Evolutionary conservation across 371 early-diverging fungal genomes (phyloP).

Genomic region (Umbelopsis sp.): DNA sequence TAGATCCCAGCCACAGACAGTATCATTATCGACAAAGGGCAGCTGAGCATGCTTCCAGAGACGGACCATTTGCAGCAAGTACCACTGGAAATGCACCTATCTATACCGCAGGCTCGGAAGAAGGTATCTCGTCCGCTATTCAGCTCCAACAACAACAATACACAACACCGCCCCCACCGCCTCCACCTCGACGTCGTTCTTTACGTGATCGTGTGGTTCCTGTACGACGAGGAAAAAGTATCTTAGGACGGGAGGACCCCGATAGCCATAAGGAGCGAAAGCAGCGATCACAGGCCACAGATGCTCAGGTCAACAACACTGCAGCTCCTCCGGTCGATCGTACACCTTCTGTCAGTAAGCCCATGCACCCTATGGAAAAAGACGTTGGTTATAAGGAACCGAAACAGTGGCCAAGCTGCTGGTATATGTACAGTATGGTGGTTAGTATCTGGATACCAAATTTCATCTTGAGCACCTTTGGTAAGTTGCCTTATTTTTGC

Average conservation of each 20-base stretch:
- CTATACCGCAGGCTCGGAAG: constrained; percentile 16
- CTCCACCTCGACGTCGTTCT: constrained; percentile 2
- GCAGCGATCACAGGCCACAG: neutral
- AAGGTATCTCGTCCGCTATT: neutral
- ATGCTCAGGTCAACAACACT: neutral
- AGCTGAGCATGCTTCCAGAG: constrained; percentile 16
- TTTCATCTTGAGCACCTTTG: constrained; percentile 35
- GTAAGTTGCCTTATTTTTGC: constrained; percentile 27
- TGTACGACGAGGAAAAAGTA: constrained; percentile 19
- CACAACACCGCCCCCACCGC: neutral
- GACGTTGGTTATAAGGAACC: neutral
- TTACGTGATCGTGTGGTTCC: constrained; percentile 9
- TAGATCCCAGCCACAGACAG: constrained; percentile 9
- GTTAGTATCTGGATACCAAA: constrained; percentile 59
- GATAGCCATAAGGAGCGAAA: constrained; percentile 2
- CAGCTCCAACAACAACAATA: neutral
- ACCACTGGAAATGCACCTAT: constrained; percentile 14
- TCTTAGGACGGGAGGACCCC: constrained; percentile 17
- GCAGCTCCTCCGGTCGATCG: neutral
- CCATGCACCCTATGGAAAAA: neutral
- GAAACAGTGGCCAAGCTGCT: constrained; percentile 2
- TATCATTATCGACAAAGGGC: constrained; percentile 18
- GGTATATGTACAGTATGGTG: constrained; percentile 39
- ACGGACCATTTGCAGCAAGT: constrained; percentile 2
- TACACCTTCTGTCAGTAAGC: no score